Base-by-base conservation (phyloP, 1,284 basidiomycete species). In the Ceratobasidium sp. region DNA sequence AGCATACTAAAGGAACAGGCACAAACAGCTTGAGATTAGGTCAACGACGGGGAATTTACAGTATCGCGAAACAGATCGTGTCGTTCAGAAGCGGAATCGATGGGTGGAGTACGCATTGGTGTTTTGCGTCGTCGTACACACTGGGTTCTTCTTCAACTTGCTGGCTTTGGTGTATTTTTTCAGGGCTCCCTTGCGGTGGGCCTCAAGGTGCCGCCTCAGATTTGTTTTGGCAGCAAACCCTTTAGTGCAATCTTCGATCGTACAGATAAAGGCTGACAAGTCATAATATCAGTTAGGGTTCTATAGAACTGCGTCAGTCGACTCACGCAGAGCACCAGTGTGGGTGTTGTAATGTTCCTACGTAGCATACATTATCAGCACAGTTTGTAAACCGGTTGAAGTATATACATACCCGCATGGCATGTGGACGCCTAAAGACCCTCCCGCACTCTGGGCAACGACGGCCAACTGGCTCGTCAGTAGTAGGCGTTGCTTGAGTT, bases 221-320 rank as follows among this genome's bases (percentile, higher is more conserved):
- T 72, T 72, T 11, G 69, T 60, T 22, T 72, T 72, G 44, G 69
- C 62, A 2, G 56, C 57, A n/a, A 72, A 72, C 14, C 57, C 69
- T 1, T 56, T 62, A 19, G 36, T 36, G 27, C 69, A 72, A 11
- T 48, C 31, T 11, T 60, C 45, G 41, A 50, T 60, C 1, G 69
- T 56, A 19, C 69, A 72, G 11, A 29, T 59, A 44, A 59, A 29
- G 22, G 67, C 67, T 71, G 31, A 24, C 15, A 22, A 9, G 29
- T 5, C 15, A 7, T 45, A 54, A 24, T 24, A 7, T 57, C 8
- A n/a, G 24, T 59, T 27, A 71, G 27, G 19, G 19, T 45, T 47
- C n/a, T n/a, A 29, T 7, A 17, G 44, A 24, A 48, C 19, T 8
- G 9, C 22, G 5, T n/a, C 9, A n/a, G 44, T 22, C n/a, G 11